A percentile compares a stretch with the other conserved stretches of the same genome.
These are phyloP conservation scores for Candolleomyces efflorescens DNA, from an alignment of 768 basidiomycete species.

Conservation along the genomic window DNA sequence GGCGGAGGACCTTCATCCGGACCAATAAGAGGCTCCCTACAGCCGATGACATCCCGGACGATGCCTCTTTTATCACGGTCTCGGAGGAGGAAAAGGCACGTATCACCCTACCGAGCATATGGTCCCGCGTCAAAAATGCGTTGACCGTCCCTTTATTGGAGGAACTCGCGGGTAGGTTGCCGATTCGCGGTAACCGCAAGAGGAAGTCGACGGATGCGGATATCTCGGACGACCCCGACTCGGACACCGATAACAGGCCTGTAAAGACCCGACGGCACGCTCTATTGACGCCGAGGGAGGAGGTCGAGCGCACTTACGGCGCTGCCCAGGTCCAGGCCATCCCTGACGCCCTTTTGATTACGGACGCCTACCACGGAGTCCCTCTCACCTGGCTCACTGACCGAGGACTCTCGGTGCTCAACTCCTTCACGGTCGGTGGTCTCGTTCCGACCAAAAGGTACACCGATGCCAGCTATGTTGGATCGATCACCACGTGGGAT, in stretches of 20 bases:
- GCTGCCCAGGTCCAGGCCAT: background rate
- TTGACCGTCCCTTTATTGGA: background rate
- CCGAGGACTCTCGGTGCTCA: background rate
- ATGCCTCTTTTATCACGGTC: too few species aligned
- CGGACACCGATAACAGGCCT: too few species aligned
- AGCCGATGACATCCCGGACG: too few species aligned
- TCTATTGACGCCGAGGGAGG: too few species aligned
- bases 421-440: background rate
- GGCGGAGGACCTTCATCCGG: too few species aligned
- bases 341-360: background rate
- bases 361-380: background rate
- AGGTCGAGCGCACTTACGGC: too few species aligned
- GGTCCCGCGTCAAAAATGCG: background rate
- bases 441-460: too few species aligned
- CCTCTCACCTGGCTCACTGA: background rate
- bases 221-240: background rate
- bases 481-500: background rate
- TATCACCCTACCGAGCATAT: background rate
- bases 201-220: background rate
- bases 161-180: background rate
- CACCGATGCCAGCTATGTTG: background rate
- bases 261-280: too few species aligned
- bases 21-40: too few species aligned
- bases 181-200: background rate
- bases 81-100: background rate